Base-by-base conservation (phyloP, 768 basidiomycete species). In the Russula olivacea region DNA sequence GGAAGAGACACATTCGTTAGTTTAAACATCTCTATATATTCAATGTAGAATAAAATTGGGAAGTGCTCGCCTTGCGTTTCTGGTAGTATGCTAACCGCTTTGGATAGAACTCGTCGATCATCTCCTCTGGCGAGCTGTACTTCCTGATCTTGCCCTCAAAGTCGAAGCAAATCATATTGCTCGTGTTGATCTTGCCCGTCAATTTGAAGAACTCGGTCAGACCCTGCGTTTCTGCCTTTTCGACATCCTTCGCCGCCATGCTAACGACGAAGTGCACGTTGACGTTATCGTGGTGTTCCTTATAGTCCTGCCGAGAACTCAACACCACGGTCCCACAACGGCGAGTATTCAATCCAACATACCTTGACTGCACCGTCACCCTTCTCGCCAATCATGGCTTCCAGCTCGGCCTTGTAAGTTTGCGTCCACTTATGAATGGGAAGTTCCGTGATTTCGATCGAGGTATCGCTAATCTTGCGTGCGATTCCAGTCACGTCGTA, bases 91-190 rank as follows among this genome's bases (percentile, higher is more conserved):
- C 86, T 66, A 99, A 76, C 17, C 97, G 85, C 60, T 86, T 77
- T 30, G 91, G 89, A 72, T 91, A 99, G 72, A 97, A 99, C 43
- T 97, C 95, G 66, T 91, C 86, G 50, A 98, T 74, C 58, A 99
- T 91, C 68, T 94, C 89, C 71, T 98, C 97, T 0, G 97, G 85
- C 0, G 86, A 82, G 19, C 83, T 78, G 73, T 98, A 98, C 75
- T 87, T 95, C 77, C 87, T 93, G 77, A 99, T 96, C 78, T 96
- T 97, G 68, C 92, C 88, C 19, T 95, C 90, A 64, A 91, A 83
- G 74, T 99, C 96, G 74, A 99, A 99, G 75, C 93, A 94, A 19
- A 98, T 97, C 97, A 99, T 98, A 77, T 99, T 99, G 72, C 84
- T 83, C 17, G 93, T 97, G 73, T 81, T 89, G 73, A 99, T 76